Percentiles rank a stretch among this genome's conserved stretches.
phyloP scores from a whole-genome alignment of 768 basidiomycete species.

The Pulveroboletus ravenelii region DNA sequence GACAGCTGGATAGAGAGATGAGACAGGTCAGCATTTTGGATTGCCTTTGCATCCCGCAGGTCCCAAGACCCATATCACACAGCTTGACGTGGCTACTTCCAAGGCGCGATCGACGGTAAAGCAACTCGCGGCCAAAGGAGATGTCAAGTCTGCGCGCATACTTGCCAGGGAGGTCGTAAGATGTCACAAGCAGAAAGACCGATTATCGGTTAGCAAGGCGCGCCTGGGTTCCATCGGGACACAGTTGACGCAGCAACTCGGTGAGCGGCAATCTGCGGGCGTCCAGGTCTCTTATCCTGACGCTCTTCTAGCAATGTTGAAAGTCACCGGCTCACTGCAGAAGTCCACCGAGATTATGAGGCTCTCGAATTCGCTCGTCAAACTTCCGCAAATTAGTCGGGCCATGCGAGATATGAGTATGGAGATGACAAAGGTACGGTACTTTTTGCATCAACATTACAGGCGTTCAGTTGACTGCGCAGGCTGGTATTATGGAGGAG shows the following conservation, averaged over 20 bases:
- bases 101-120: conserved; percentile 82
- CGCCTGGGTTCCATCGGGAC: conserved; percentile 83
- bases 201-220: conserved; percentile 89
- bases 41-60: conserved; percentile 8
- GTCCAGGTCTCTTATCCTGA: neutral
- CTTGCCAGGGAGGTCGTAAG: conserved; percentile 92
- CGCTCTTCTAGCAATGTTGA: conserved; percentile 71
- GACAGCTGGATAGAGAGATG: conserved; percentile 89
- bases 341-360: conserved; percentile 99
- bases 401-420: conserved; percentile 97
- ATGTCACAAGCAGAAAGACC: conserved; percentile 91
- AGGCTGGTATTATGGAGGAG: conserved; percentile 98
- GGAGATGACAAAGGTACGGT: conserved; percentile 95
- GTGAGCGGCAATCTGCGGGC: conserved; percentile 43
- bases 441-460: neutral
- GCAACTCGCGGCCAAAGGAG: conserved; percentile 85
- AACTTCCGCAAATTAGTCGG: conserved; percentile 86
- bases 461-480: conserved; percentile 4
- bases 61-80: conserved; percentile 10
- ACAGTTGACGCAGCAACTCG: conserved; percentile 88
- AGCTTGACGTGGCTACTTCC: conserved; percentile 79
- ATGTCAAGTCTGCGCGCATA: conserved; percentile 88
- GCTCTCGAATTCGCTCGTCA: conserved; percentile 87
- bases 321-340: conserved; percentile 96
- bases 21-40: conserved; percentile 66